Base-by-base conservation (phyloP, 2,329 filamentous ascomycete species). In the Cladophialophora yegresii region DNA sequence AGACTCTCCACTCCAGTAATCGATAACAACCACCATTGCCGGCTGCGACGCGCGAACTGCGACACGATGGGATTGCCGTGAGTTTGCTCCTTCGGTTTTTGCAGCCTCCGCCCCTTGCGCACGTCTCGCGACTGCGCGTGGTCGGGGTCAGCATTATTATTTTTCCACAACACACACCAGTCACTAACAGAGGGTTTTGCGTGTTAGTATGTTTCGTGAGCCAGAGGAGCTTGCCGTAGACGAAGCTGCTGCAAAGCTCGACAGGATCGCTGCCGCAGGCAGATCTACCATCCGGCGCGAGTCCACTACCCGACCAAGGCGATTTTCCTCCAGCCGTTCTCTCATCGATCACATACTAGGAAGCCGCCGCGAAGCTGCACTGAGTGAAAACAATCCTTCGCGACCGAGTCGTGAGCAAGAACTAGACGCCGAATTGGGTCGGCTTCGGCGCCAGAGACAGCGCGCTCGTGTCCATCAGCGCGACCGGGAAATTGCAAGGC, bases 241-340 rank as follows among this genome's bases (percentile, higher is more conserved):
- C 60, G 63, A 68, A 60, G 75, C 78, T 63, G 73, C 78, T 59
- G 73, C 78, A 67, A 86, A 85, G 73, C 75, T 73, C 67, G 85
- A 87, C 71, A 74, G 80, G 43, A 81, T 81, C 63, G 83, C 83
- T 54, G 73, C 78, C 62, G 76, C 81, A 61, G 45, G 62, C 45
- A 83, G 85, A 72, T 87, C 84, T 45, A 76, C 83, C 49, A 87
- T 88, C 71, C 83, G 85, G 65, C 83, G 85, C 64, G 79, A 81
- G 67, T 71, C 76, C 64, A 72, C 75, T 53, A 73, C 79, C 28
- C 66, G 68, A 53, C 69, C 67, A 16, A 63, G 61, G 13, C 64
- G 69, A 47, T 58, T 57, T 30, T 40, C 64, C 54, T 54, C 63
- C 55, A 63, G 56, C 7, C 59, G 60, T 45, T 56, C 53, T 58